Percentiles rank a stretch among this genome's conserved stretches.
These are phyloP conservation scores for Epichloe aotearoae DNA, from an alignment of 2,329 filamentous ascomycete genomes.

Conservation along the genomic window DNA sequence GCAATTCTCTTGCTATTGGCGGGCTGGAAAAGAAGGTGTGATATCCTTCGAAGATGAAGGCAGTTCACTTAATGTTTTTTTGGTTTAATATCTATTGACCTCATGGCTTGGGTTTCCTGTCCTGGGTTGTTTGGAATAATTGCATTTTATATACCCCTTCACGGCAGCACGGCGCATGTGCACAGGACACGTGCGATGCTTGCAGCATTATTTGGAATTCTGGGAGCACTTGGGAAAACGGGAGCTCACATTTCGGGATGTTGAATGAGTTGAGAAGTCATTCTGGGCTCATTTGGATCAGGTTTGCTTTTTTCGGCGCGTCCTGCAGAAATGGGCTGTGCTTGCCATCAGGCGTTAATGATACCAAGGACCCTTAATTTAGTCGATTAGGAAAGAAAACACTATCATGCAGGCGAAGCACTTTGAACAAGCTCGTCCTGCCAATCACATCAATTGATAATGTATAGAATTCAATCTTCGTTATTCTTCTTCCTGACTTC, in stretches of 20 bases:
- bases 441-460: too few species aligned
- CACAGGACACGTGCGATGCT: too few species aligned
- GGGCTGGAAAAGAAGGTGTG: background rate
- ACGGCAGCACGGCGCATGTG: background rate
- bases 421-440: background rate
- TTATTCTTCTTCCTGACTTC: too few species aligned
- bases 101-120: background rate
- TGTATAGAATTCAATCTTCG: too few species aligned
- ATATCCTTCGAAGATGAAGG: background rate
- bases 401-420: background rate
- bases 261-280: too few species aligned
- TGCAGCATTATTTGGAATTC: background rate
- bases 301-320: too few species aligned
- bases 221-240: background rate
- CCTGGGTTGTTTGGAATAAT: background rate
- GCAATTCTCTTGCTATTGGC: too few species aligned
- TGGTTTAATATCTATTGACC: background rate
- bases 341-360: background rate
- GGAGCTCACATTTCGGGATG: too few species aligned
- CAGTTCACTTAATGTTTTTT: background rate
- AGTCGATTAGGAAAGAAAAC: background rate
- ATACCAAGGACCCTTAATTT: background rate
- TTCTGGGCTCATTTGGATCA: too few species aligned
- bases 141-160: background rate
- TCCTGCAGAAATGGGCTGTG: background rate